Evolutionary conservation across 176 grass and related monocot species (phyloP), one percentile per base, ranked within the genome.

Genomic region (Oryza coarctata): DNA sequence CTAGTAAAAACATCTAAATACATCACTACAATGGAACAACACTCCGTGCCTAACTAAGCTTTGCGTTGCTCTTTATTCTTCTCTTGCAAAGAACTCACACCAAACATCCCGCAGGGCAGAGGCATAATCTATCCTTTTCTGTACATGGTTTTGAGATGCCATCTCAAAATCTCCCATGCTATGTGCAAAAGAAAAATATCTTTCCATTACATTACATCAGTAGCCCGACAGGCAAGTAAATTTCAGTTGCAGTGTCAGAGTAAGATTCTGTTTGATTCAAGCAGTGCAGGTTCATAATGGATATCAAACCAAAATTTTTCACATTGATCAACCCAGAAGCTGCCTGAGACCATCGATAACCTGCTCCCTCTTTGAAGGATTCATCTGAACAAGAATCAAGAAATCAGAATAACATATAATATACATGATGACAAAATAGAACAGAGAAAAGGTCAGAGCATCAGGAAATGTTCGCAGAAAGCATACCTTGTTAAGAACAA

Each of bases 401-500:
- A 65, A 82, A 75, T 70, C 60, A 83, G 75, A 80, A 65, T 74
- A 84, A 68, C 2, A 47, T 60, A 63, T 82, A 32, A 84, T 65
- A 65, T 29, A 41, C 7, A 33, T 27, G 34, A 62, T 69, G 30
- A 4, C 70, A 79, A 80, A 57, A 41, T 11, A 17, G 7, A 25
- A 45, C 14, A n/a, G 34, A 34, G 1, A 65, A 27, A 33, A 73
- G 38, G 38, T 62, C 20, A 22, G 6, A 7, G 50, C 50, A 8
- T 55, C 50, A 55, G 20, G 6, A 55, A n/a, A 3, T n/a, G 50
- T 55, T 55, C 30, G 29, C 57, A 72, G 41, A 40, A 87, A 68
- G 32, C 83, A 17, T 93, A 99, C 97, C 88, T 96, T 94, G 72
- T 80, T 84, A 55, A 99, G 93, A 50, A 95, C 87, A 55, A 85